These are phyloP conservation scores for Eruca vesicaria DNA, from an alignment of 441 rosid genomes.

Conservation along the genomic window DNA sequence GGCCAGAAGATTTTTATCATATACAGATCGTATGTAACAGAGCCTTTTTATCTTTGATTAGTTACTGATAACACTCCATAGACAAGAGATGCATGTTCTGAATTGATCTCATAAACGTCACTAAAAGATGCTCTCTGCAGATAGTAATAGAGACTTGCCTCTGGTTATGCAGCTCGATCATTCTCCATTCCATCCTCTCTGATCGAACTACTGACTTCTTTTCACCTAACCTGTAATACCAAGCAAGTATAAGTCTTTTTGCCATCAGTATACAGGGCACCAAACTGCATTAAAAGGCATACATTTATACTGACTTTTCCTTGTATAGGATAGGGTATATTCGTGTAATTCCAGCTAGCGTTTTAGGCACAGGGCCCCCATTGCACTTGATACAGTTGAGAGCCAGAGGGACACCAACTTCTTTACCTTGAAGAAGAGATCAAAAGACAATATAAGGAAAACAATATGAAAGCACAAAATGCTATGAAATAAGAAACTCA, in stretches of 20 bases:
- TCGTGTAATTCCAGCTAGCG: constrained; percentile 82
- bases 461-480: constrained; percentile 18
- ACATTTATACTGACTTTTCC: constrained; percentile 63
- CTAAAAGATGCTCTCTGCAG: neutral
- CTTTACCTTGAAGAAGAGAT: constrained; percentile 59
- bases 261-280: constrained; percentile 5
- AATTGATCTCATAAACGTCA: constrained; percentile 7
- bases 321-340: constrained; percentile 89
- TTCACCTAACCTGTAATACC: constrained; percentile 49
- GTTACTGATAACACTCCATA: neutral
- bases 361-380: constrained; percentile 84
- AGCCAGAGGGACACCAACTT: constrained; percentile 68
- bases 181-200: constrained; percentile 77
- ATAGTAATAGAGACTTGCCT: constrained; percentile 40
- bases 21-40: neutral
- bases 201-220: constrained; percentile 79
- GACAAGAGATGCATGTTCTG: constrained; percentile 16
- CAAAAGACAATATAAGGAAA: constrained; percentile 28
- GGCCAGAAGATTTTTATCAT: constrained; percentile 1
- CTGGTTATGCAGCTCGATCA: constrained; percentile 53
- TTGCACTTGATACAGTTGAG: constrained; percentile 87
- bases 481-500: constrained; percentile 4
- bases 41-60: constrained; percentile 6
- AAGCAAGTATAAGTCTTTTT: constrained; percentile 15
- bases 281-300: constrained; percentile 26